Evolutionary conservation across 306 rosid genomes (phyloP), one percentile per base, ranked within the genome.

Genomic region (Pachyrhizus erosus): DNA sequence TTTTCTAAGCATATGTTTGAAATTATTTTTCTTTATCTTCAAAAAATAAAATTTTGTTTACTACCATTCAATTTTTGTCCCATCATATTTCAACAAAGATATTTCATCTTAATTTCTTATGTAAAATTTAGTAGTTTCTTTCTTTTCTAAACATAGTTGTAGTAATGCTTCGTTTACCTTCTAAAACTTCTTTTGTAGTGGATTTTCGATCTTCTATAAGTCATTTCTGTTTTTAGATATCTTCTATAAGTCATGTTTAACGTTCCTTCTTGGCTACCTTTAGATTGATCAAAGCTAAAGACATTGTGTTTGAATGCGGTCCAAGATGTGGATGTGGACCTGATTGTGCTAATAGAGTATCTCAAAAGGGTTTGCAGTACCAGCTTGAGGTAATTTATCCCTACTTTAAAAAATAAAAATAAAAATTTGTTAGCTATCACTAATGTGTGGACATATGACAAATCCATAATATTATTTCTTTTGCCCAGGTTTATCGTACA

Each of bases 291-390:
- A 18, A 21, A 5, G 29, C 84, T 21, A 73, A n/a, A 15, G 71
- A 60, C n/a, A 15, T 80, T 13, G 5, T 80, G 9, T 61, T 29
- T n/a, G 79, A 80, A 60, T 80, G 84, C 21, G 84, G 84, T 0
- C 65, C 84, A n/a, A 21, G 7, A 9, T 80, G 84, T 31, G 73
- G 79, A 9, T 80, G 84, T 6, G 64, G 73, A 60, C 73, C 71
- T 7, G 15, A 31, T 9, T 80, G 79, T 61, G 29, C 10, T 18
- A 80, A 72, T 5, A 60, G 10, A 46, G 15, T 72, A 45, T 58
- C 79, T 5, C 79, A 80, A 5, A 60, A 45, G 54, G 29, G 29
- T 8, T 13, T 80, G 4, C 65, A 45, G 7, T 60, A 71, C 7
- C 26, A 5, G 0, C 73, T 80, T 6, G 79, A 80, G 64, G 84